Evolutionary conservation across 2,329 filamentous ascomycete species (phyloP).

Genomic region (Hypoxylon sp.): DNA sequence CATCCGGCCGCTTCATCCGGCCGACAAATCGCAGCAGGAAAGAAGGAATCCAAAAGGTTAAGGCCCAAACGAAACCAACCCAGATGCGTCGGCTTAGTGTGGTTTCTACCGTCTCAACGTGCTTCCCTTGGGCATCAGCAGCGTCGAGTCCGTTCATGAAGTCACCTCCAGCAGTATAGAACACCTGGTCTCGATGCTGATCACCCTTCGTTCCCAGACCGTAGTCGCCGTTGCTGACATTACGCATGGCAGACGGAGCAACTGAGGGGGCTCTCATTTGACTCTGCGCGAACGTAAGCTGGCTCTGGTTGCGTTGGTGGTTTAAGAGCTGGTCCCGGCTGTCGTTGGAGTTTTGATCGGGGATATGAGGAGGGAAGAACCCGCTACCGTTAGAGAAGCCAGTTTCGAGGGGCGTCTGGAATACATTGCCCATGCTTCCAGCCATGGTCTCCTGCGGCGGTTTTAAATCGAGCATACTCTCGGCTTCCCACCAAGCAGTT

Average conservation of each 20-base stretch:
- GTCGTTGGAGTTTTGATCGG: slow-evolving; percentile 68
- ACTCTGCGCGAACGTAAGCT: slow-evolving; percentile 54
- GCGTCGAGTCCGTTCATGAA: slow-evolving; percentile 76
- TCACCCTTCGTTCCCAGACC: slow-evolving; percentile 89
- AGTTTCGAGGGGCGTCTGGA: slow-evolving; percentile 66
- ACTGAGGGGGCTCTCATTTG: slow-evolving; percentile 64
- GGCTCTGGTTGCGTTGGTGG: slow-evolving; percentile 64
- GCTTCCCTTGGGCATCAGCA: slow-evolving; percentile 78
- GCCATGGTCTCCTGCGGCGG: slow-evolving; percentile 58
- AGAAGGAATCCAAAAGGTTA: slow-evolving; percentile 96
- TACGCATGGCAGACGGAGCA: slow-evolving; percentile 65
- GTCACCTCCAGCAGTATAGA: slow-evolving; percentile 75
- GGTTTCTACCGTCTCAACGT: slow-evolving; percentile 74
- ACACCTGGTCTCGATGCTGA: slow-evolving; percentile 73
- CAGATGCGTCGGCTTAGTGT: slow-evolving; percentile 74
- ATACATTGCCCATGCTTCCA: slow-evolving; percentile 44
- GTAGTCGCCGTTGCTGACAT: slow-evolving; percentile 76
- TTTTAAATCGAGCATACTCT: slow-evolving; percentile 93
- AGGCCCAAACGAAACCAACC: slow-evolving; percentile 81
- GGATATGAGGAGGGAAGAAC: slow-evolving; percentile 72
- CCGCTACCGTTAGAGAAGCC: slow-evolving; percentile 74
- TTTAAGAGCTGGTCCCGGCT: slow-evolving; percentile 76
- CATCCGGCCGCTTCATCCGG: slow-evolving; percentile 96
- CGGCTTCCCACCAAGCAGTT: slow-evolving; percentile 95
- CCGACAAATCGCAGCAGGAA: slow-evolving; percentile 80